phyloP scores from a whole-genome alignment of 192 early-diverging fungal genomes.

The Spizellomyces punctatus region DNA sequence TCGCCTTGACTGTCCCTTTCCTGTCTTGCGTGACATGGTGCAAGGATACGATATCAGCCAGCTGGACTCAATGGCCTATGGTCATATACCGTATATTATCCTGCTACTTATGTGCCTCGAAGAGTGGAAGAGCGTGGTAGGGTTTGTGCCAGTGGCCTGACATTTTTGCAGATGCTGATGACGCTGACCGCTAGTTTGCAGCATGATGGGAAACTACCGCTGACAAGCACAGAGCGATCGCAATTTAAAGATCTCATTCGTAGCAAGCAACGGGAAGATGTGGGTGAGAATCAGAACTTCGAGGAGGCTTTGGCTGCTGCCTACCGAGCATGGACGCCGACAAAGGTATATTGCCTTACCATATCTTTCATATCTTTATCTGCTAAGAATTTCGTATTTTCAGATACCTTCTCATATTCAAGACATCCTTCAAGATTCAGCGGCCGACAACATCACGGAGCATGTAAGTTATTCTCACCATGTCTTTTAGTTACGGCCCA shows the following conservation, averaged over 20 bases:
- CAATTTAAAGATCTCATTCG: slow-evolving; percentile 67
- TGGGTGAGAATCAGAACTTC: slow-evolving; percentile 78
- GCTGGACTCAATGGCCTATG: slow-evolving; percentile 69
- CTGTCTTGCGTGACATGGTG: slow-evolving; percentile 62
- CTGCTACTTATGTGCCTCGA: slow-evolving; percentile 79
- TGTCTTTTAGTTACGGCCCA: too few species aligned
- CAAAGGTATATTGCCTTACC: slow-evolving; percentile 32
- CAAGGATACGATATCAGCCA: slow-evolving; percentile 68
- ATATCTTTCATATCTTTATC: too few species aligned
- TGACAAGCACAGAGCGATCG: slow-evolving; percentile 61
- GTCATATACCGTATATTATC: slow-evolving; percentile 84
- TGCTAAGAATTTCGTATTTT: too few species aligned
- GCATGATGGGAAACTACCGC: slow-evolving; percentile 65
- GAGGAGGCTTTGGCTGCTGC: slow-evolving; percentile 76
- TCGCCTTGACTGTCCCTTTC: slow-evolving; percentile 83
- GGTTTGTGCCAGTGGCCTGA: not conserved
- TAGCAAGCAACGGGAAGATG: slow-evolving; percentile 39
- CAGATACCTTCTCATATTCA: too few species aligned
- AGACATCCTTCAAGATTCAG: not conserved
- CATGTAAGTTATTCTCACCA: too few species aligned
- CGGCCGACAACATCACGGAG: not conserved
- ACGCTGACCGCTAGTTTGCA: slow-evolving; percentile 17
- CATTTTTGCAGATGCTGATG: too few species aligned
- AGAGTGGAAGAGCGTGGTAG: slow-evolving; percentile 69
- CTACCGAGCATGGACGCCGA: slow-evolving; percentile 63